Evolutionary conservation across 2,329 filamentous ascomycete genomes (phyloP), one percentile per base, ranked within the genome.

Genomic region (Fusarium luffae): DNA sequence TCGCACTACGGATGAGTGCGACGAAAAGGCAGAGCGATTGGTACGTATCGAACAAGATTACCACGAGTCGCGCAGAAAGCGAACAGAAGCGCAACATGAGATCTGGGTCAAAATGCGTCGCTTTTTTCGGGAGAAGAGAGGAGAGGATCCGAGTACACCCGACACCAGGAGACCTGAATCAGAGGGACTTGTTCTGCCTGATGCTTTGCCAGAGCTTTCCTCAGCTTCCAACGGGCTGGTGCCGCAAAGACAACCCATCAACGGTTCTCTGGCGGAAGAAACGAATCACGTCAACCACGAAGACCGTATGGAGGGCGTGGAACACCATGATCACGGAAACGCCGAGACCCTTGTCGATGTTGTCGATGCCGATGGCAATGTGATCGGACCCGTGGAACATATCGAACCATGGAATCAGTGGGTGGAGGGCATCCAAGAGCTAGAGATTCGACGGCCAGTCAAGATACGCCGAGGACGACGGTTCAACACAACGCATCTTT

Each of bases 391-490:
- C 7, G 68, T 85, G 32, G 74, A 77, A 42, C 77, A 75, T 1
- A 78, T 82, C 21, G 76, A 78, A 21, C 74, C 76, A 1, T 78
- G 78, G 71, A 84, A 84, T 52, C 77, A 78, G n/a, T 82, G 79
- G 75, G 77, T 83, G 6, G 73, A 79, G 14, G 77, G 74, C 8
- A 77, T 84, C 13, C 75, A 80, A 19, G 67, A 77, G 14, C 57
- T 81, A 4, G 79, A 82, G 4, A 70, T 85, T 43, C 77, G 75
- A 67, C 78, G 83, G 13, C 71, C 71, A 1, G 79, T 85, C 55
- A 79, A 79, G 60, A 80, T 85, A 27, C 83, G 83, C 2, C 75
- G 75, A 7, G 80, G 80, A 14, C 75, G 82, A 19, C 81, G 79
- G n/a, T 83, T 85, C 57, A 80, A 77, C 13, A 68, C 76, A 4